Base-by-base conservation (phyloP, 345 rosid species). In the Heritiera littoralis region DNA sequence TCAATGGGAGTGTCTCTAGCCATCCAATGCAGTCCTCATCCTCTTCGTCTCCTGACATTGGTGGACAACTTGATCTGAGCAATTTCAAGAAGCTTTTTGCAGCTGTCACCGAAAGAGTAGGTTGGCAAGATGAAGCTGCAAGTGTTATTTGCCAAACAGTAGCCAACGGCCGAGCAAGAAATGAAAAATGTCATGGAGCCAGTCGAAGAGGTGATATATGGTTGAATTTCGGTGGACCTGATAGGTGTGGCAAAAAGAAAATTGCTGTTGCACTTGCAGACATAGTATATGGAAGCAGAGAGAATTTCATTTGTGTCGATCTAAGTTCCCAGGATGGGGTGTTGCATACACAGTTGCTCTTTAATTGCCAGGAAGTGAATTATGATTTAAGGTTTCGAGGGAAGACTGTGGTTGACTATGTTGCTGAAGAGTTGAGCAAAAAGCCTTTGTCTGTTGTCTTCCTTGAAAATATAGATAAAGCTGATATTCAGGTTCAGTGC, bases 381-480 rank as follows among this genome's bases (percentile, higher is more conserved):
- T 76, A 85, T 68, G 77, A 78, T 71, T 51, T 76, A 55, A 72
- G 74, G 67, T 79, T 85, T 73, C 86, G 98, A 83, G 98, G 98
- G 69, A 92, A 89, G 80, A 92, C 91, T 1, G 77, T 86, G 65
- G 89, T 89, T 55, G 96, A 93, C 83, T 84, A 85, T 77, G 76
- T 93, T 76, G 89, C 91, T 23, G 91, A 67, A 65, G 92, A 90
- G 83, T 43, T 93, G 85, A 76, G 81, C 80, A 89, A 81, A 83
- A 93, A 84, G 65, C 96, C 96, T 12, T 56, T 66, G 40, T 88
- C 91, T 40, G 85, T 93, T 35, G 88, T 92, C 18, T 92, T 90
- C 77, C 93, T 93, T 66, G 96, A 93, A 83, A 89, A 92, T 85
- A 80, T 92, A 55, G 94, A 90, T 68, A 85, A 86, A 82, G 92